These are phyloP conservation scores for Xerocomus minutiporus DNA, from an alignment of 1,284 basidiomycete species.

Conservation along the genomic window DNA sequence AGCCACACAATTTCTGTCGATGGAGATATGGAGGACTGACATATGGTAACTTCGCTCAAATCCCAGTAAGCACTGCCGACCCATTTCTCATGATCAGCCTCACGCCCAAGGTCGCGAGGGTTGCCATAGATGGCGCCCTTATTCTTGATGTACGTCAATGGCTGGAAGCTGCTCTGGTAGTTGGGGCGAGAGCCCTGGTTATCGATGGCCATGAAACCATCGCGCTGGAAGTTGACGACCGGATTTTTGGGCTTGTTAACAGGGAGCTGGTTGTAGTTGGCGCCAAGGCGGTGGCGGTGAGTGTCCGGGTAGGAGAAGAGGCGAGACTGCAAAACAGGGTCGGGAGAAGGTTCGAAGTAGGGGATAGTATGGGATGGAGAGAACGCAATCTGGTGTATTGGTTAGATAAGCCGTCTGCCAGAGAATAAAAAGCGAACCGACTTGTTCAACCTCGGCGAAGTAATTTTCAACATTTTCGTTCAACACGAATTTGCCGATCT, in stretches of 20 bases:
- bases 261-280: constrained; percentile 87
- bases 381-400: constrained; percentile 60
- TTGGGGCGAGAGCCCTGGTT: constrained; percentile 83
- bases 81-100: constrained; percentile 69
- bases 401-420: constrained; percentile 15
- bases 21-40: constrained; percentile 45
- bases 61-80: constrained; percentile 70
- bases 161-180: constrained; percentile 75
- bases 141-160: constrained; percentile 48
- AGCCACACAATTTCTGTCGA: neutral
- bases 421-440: constrained; percentile 25
- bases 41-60: constrained; percentile 73
- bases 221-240: constrained; percentile 85
- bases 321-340: constrained; percentile 89
- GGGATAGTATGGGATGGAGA: constrained; percentile 82
- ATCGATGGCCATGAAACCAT: constrained; percentile 61
- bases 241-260: constrained; percentile 78
- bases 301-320: constrained; percentile 96
- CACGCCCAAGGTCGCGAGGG: constrained; percentile 35
- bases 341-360: constrained; percentile 83
- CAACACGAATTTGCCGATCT: constrained; percentile 80
- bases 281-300: constrained; percentile 82
- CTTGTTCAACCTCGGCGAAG: constrained; percentile 84
- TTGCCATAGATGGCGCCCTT: constrained; percentile 39
- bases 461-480: constrained; percentile 86